A percentile compares a stretch with the other conserved stretches of the same genome.
Evolutionary conservation across 495 filamentous ascomycete species (phyloP).

Genomic region (Penicillium salamii): DNA sequence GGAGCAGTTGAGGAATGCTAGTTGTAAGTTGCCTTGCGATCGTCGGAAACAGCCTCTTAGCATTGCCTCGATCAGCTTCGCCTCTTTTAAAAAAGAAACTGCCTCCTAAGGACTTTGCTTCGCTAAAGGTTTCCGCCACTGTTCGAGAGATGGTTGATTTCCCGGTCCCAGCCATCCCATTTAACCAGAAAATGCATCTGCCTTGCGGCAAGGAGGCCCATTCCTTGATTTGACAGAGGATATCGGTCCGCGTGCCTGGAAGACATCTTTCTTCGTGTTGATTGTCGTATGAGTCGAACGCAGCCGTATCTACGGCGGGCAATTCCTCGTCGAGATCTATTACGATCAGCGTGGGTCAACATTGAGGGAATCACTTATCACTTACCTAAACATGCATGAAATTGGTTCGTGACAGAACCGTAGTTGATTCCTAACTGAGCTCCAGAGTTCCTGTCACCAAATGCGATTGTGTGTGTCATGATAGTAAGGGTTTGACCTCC

Average conservation of each 20-base stretch:
- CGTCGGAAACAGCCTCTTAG: slow-evolving; percentile 38
- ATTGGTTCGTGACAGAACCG: no score
- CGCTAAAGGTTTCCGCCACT: slow-evolving; percentile 9
- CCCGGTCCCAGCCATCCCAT: slow-evolving; percentile 38
- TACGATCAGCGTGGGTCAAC: no score
- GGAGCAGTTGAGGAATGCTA: slow-evolving; percentile 18
- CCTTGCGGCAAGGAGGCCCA: neutral
- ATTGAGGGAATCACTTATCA: no score
- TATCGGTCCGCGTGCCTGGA: neutral
- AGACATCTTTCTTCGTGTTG: neutral
- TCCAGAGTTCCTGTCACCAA: no score
- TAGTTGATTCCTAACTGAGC: no score
- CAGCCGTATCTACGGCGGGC: neutral
- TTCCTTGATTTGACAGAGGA: neutral
- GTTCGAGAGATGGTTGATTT: slow-evolving; percentile 37
- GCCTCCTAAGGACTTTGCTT: slow-evolving; percentile 12
- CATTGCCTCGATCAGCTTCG: slow-evolving; percentile 32
- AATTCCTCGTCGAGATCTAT: neutral
- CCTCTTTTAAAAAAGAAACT: slow-evolving; percentile 32
- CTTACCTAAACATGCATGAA: no score
- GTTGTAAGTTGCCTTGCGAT: slow-evolving; percentile 38
- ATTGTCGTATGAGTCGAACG: neutral
- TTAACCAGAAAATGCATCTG: slow-evolving; percentile 36
- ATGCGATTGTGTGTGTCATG: no score
- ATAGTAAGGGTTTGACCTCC: no score